A percentile compares a stretch with the other conserved stretches of the same genome.
These are phyloP conservation scores for Cyberlindnera euphorbiae DNA, from an alignment of 805 yeast genomes.

Conservation along the genomic window DNA sequence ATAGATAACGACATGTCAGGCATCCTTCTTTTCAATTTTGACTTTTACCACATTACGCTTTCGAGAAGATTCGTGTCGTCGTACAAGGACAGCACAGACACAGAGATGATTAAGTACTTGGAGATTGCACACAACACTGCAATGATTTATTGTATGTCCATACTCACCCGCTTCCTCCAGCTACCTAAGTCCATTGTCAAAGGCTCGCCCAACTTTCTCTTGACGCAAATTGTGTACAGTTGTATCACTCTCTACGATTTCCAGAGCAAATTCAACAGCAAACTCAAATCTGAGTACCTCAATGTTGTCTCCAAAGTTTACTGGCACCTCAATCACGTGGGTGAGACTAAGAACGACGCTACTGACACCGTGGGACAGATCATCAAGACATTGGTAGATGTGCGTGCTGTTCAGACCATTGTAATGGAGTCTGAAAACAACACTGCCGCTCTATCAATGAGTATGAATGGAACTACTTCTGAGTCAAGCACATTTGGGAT, in stretches of 20 bases:
- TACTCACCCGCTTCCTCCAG: constrained; percentile 39
- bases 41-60: constrained; percentile 42
- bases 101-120: constrained; percentile 24
- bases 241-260: constrained; percentile 49
- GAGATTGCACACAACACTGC: constrained; percentile 35
- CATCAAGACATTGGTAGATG: constrained; percentile 41
- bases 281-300: constrained; percentile 38
- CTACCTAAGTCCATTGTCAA: constrained; percentile 43
- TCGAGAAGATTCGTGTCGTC: constrained; percentile 34
- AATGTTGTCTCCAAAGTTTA: constrained; percentile 47
- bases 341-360: constrained; percentile 53
- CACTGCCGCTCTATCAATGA: background rate
- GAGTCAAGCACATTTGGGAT: background rate
- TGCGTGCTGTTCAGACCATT: constrained; percentile 6
- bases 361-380: constrained; percentile 56
- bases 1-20: constrained; percentile 46
- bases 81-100: constrained; percentile 20
- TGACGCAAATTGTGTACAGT: constrained; percentile 50
- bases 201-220: constrained; percentile 50
- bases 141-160: constrained; percentile 39
- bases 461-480: background rate
- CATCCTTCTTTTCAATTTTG: constrained; percentile 41
- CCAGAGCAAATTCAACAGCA: constrained; percentile 33
- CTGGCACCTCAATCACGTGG: constrained; percentile 55
- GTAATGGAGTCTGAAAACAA: too few species aligned